Conservation (phyloP, 805 yeast genomes). For the Hanseniaspora nectarophila region DNA sequence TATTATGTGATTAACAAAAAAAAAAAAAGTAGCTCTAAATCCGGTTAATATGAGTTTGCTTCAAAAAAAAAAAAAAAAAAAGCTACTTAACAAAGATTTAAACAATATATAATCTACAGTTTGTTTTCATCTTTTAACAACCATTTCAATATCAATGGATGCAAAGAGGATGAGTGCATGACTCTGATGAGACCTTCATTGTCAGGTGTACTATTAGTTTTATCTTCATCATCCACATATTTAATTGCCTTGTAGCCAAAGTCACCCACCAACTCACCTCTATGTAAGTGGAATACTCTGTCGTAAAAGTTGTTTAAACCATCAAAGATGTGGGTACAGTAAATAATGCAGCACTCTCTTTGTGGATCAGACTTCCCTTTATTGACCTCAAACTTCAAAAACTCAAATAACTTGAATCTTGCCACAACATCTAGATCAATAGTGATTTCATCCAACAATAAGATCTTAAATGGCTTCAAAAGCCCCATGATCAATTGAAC, state of each 20-base stretch:
- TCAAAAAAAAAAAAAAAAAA: neutral
- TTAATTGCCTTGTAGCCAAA: slow-evolving; percentile 27
- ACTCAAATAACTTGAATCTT: slow-evolving; percentile 58
- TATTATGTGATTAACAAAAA: too few species aligned
- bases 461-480: slow-evolving; percentile 75
- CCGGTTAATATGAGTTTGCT: too few species aligned
- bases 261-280: slow-evolving; percentile 42
- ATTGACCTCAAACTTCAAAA: slow-evolving; percentile 61
- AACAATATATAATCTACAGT: neutral
- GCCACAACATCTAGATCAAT: slow-evolving; percentile 93
- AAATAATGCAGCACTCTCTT: slow-evolving; percentile 67
- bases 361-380: slow-evolving; percentile 17
- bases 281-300: slow-evolving; percentile 60
- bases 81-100: neutral
- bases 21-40: too few species aligned
- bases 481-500: slow-evolving; percentile 92
- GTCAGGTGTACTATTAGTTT: neutral
- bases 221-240: slow-evolving; percentile 25
- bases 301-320: slow-evolving; percentile 91
- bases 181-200: slow-evolving; percentile 3
- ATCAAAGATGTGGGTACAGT: slow-evolving; percentile 94
- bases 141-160: slow-evolving; percentile 68
- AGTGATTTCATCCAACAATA: slow-evolving; percentile 90
- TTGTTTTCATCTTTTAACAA: slow-evolving; percentile 34
- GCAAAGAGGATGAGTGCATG: slow-evolving; percentile 35